These are phyloP conservation scores for Mikania micrantha DNA, from an alignment of 129 eudicot genomes.

Conservation along the genomic window DNA sequence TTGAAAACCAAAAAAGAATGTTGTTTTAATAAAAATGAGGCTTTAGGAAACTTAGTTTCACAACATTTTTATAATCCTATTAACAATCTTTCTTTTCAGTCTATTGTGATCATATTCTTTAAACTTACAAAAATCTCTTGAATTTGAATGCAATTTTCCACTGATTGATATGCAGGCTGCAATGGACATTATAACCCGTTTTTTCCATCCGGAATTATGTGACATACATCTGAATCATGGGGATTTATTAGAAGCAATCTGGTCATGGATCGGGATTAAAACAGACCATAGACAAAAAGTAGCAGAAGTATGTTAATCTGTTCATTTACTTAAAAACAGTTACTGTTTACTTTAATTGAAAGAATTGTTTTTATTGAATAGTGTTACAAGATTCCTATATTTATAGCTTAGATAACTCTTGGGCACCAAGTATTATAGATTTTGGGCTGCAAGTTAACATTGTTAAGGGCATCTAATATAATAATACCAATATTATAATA, in stretches of 20 bases:
- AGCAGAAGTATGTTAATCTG: slow-evolving; percentile 55
- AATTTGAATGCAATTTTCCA: background rate
- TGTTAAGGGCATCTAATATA: background rate
- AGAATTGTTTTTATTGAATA: background rate
- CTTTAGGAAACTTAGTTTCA: background rate
- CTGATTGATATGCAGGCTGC: slow-evolving; percentile 52
- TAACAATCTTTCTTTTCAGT: background rate
- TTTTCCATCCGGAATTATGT: slow-evolving; percentile 78
- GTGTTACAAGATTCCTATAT: background rate
- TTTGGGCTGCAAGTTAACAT: background rate
- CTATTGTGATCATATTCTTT: background rate
- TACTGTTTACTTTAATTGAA: background rate
- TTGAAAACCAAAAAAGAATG: background rate
- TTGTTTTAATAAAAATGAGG: background rate
- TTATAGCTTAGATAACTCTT: background rate
- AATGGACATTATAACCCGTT: slow-evolving; percentile 51
- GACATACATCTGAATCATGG: slow-evolving; percentile 90
- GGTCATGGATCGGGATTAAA: slow-evolving; percentile 90
- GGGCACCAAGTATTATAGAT: background rate
- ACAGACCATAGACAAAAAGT: slow-evolving; percentile 76
- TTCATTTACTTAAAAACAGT: background rate
- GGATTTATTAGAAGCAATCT: slow-evolving; percentile 75
- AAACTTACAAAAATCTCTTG: background rate
- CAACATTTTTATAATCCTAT: background rate
- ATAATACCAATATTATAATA: background rate